Percentiles rank a stretch among this genome's conserved stretches.
phyloP scores from a whole-genome alignment of 2,329 filamentous ascomycete species.

The Fusarium mexicanum region DNA sequence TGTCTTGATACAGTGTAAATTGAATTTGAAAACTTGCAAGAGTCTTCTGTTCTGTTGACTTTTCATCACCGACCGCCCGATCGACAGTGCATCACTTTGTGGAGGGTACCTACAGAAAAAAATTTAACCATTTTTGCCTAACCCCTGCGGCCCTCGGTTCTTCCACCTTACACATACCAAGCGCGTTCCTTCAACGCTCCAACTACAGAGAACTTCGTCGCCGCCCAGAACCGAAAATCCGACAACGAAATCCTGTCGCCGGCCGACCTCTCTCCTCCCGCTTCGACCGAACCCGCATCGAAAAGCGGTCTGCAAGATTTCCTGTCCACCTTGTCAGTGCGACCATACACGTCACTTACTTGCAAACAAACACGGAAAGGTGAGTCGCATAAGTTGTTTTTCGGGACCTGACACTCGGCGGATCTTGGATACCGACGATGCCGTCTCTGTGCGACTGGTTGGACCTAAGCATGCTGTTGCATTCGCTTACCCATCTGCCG shows the following conservation, averaged over 20 bases:
- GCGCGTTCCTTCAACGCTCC: conserved; percentile 7
- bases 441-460: conserved; percentile 5
- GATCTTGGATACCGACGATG: conserved; percentile 14
- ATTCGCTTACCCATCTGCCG: conserved; percentile 14
- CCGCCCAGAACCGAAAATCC: not conserved
- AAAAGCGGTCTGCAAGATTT: conserved; percentile 31
- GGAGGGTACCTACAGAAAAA: conserved; percentile 19
- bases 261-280: conserved; percentile 37
- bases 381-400: conserved; percentile 31
- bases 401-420: conserved; percentile 11
- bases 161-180: conserved; percentile 11
- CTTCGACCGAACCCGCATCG: conserved; percentile 9
- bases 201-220: conserved; percentile 17
- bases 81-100: conserved; percentile 25
- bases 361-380: conserved; percentile 34
- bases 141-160: conserved; percentile 15
- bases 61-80: conserved; percentile 14
- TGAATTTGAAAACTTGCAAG: conserved; percentile 11
- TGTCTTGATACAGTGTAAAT: conserved; percentile 21
- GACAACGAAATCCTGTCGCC: conserved; percentile 38
- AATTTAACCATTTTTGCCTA: conserved; percentile 25
- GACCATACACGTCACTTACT: conserved; percentile 39
- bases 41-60: conserved; percentile 11
- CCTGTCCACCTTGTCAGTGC: conserved; percentile 21
- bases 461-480: conserved; percentile 5